Percentiles rank a stretch among this genome's conserved stretches.
These are phyloP conservation scores for Orobanche coerulescens DNA, from an alignment of 257 asterid species.

Conservation along the genomic window DNA sequence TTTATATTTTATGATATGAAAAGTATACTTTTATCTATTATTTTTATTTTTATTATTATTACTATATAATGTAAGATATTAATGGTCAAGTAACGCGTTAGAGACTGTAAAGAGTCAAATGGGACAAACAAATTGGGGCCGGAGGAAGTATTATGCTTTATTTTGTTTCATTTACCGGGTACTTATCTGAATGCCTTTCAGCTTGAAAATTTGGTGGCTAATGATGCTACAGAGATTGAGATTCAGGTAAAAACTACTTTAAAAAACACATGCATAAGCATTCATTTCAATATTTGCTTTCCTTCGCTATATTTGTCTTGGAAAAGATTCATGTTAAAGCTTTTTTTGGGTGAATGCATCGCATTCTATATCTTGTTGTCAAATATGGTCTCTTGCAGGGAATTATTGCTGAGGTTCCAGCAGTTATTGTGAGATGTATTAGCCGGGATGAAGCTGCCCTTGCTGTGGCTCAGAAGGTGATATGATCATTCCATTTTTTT, in stretches of 20 bases:
- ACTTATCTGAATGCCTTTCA: constrained; percentile 32
- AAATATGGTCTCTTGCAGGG: constrained; percentile 40
- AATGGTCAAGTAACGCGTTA: no score
- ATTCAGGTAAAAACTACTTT: constrained; percentile 49
- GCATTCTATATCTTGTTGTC: background rate
- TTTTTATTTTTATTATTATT: no score
- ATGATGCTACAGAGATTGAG: constrained; percentile 62
- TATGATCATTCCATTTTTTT: constrained; percentile 1
- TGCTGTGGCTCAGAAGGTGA: constrained; percentile 96
- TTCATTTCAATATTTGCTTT: constrained; percentile 3
- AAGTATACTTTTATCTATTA: no score
- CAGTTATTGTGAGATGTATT: constrained; percentile 71
- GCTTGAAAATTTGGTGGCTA: constrained; percentile 66
- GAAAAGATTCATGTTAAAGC: background rate
- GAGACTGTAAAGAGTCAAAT: no score
- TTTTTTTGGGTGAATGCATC: background rate
- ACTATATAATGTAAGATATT: no score
- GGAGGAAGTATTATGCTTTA: constrained; percentile 5
- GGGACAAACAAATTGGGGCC: no score
- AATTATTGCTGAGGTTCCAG: constrained; percentile 85
- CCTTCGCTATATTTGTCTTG: background rate
- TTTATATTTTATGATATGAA: no score
- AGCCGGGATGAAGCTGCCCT: constrained; percentile 96
- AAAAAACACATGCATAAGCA: background rate
- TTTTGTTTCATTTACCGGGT: constrained; percentile 19